Percentiles rank a stretch among this genome's conserved stretches.
Conservation (phyloP, 805 yeast species). For the Candida hispaniensis region DNA sequence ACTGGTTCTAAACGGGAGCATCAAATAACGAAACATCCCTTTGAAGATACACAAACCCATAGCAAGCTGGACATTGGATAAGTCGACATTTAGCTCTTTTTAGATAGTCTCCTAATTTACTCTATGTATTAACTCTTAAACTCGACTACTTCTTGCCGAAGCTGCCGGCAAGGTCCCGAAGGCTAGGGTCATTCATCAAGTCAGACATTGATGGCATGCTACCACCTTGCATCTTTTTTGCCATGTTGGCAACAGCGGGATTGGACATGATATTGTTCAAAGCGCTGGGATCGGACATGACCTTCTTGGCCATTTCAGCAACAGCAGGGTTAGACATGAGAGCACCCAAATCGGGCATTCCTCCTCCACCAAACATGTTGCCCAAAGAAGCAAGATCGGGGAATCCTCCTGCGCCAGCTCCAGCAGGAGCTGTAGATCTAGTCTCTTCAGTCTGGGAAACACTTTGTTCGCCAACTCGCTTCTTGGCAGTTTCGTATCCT, state of each 20-base stretch:
- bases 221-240: slow-evolving; percentile 50
- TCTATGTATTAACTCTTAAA: no score
- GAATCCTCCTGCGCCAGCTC: slow-evolving; percentile 38
- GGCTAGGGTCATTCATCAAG: slow-evolving; percentile 70
- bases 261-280: slow-evolving; percentile 63
- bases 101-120: no score
- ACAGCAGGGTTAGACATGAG: slow-evolving; percentile 85
- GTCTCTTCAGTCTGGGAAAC: slow-evolving; percentile 26
- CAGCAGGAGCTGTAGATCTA: slow-evolving; percentile 31
- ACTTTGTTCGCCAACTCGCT: slow-evolving; percentile 65
- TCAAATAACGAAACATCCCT: no score
- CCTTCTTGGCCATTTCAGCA: slow-evolving; percentile 76
- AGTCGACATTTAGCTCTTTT: no score
- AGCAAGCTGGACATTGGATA: no score
- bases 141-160: no score
- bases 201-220: slow-evolving; percentile 54
- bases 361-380: slow-evolving; percentile 59
- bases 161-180: slow-evolving; percentile 58
- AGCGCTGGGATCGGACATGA: slow-evolving; percentile 80
- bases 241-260: slow-evolving; percentile 78
- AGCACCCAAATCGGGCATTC: slow-evolving; percentile 55
- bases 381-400: slow-evolving; percentile 61
- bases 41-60: no score
- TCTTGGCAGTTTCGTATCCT: slow-evolving; percentile 89
- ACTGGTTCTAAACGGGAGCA: no score